Conservation (phyloP, 2,329 filamentous ascomycete genomes). For the Dryadomyces quercus-mongolicae region DNA sequence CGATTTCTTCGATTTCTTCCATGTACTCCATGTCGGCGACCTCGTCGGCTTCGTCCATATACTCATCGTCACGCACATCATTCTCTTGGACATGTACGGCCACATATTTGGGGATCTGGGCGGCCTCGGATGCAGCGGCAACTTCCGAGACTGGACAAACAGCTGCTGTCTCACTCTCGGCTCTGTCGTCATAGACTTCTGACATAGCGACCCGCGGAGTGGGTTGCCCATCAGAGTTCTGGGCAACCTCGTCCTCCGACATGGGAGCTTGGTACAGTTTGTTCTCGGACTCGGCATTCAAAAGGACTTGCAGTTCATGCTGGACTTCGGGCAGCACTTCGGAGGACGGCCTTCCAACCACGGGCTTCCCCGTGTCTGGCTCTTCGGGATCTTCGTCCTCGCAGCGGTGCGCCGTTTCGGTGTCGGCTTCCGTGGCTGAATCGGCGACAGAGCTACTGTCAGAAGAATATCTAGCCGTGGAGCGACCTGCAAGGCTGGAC, state of each 20-base stretch:
- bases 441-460: neutral
- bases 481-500: neutral
- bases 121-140: no score
- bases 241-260: neutral
- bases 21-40: neutral
- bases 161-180: no score
- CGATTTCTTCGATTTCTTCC: neutral
- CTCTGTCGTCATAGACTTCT: no score
- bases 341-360: neutral
- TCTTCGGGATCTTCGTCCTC: neutral
- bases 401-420: neutral
- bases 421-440: neutral
- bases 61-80: no score
- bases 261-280: no score
- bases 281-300: neutral
- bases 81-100: no score
- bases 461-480: neutral
- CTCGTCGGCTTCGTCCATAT: neutral
- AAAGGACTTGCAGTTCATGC: neutral
- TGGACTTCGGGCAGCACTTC: neutral
- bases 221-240: neutral
- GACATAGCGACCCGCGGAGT: neutral
- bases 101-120: no score
- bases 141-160: no score
- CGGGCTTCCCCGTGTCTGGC: neutral